These are phyloP conservation scores for Pulveroboletus sp. DNA, from an alignment of 768 basidiomycete species.

Conservation along the genomic window DNA sequence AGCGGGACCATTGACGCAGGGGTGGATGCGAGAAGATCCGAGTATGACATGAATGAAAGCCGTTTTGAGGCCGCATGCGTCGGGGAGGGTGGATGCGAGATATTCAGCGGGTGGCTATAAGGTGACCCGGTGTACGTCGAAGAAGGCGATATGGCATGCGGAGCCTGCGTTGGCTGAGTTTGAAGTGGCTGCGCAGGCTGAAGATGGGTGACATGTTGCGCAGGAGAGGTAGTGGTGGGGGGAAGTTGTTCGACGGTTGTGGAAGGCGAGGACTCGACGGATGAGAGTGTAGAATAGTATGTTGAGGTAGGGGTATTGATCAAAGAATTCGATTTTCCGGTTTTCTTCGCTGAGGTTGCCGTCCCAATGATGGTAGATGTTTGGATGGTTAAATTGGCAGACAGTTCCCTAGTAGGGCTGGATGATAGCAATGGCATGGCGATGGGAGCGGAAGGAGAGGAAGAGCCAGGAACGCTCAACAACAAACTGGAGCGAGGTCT, in stretches of 20 bases:
- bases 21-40: slow-evolving; percentile 76
- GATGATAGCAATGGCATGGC: slow-evolving; percentile 25
- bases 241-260: slow-evolving; percentile 35
- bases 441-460: slow-evolving; percentile 20
- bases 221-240: slow-evolving; percentile 19
- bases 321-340: slow-evolving; percentile 20
- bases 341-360: slow-evolving; percentile 4
- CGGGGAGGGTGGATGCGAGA: slow-evolving; percentile 44
- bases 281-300: slow-evolving; percentile 43
- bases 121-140: slow-evolving; percentile 29
- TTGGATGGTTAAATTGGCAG: slow-evolving; percentile 23
- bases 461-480: slow-evolving; percentile 44
- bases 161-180: slow-evolving; percentile 13
- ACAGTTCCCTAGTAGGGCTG: slow-evolving; percentile 25
- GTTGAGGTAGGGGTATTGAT: slow-evolving; percentile 48
- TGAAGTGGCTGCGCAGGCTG: slow-evolving; percentile 14
- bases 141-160: slow-evolving; percentile 18
- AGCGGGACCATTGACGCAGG: slow-evolving; percentile 73
- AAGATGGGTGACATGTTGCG: slow-evolving; percentile 20
- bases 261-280: slow-evolving; percentile 38
- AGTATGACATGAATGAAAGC: slow-evolving; percentile 86
- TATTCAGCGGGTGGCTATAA: slow-evolving; percentile 18
- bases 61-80: slow-evolving; percentile 56
- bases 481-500: slow-evolving; percentile 43
- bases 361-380: slow-evolving; percentile 14